Evolutionary conservation across 768 basidiomycete genomes (phyloP).

Genomic region (Ramaria rubella): DNA sequence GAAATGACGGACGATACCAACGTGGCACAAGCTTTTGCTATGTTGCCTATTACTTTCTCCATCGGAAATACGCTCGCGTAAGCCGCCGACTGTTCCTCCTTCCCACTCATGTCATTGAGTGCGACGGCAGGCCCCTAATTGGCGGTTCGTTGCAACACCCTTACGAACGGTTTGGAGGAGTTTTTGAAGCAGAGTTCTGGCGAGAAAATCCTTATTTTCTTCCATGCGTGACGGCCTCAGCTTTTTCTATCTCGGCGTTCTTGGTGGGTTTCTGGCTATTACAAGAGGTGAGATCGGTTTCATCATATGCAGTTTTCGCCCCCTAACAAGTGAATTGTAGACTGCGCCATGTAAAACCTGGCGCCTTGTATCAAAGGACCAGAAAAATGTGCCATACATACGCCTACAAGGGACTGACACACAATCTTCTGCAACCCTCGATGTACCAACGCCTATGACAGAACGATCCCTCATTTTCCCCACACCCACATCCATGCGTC

Average conservation of each 20-base stretch:
- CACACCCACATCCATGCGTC: constrained; percentile 15
- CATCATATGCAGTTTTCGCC: background rate
- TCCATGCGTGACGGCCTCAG: constrained; percentile 45
- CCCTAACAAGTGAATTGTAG: background rate
- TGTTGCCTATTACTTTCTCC: constrained; percentile 51
- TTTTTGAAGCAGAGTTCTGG: constrained; percentile 56
- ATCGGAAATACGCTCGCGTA: constrained; percentile 41
- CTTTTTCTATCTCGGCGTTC: constrained; percentile 31
- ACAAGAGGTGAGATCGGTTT: constrained; percentile 49
- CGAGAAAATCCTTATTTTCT: constrained; percentile 68
- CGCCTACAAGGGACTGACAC: too few species aligned
- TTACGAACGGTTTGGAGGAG: constrained; percentile 53
- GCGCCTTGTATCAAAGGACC: constrained; percentile 5
- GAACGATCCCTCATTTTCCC: constrained; percentile 6
- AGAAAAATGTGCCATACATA: too few species aligned
- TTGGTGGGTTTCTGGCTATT: constrained; percentile 44
- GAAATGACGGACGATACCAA: constrained; percentile 67
- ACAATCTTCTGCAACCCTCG: too few species aligned
- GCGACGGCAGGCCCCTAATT: constrained; percentile 47
- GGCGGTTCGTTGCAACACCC: constrained; percentile 65
- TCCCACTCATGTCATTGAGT: too few species aligned
- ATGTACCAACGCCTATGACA: too few species aligned
- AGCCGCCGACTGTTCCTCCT: constrained; percentile 37
- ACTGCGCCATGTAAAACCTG: constrained; percentile 6
- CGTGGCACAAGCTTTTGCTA: constrained; percentile 61